phyloP scores from a whole-genome alignment of 352 stramenopile genomes.

The Globisporangium okanoganense region DNA sequence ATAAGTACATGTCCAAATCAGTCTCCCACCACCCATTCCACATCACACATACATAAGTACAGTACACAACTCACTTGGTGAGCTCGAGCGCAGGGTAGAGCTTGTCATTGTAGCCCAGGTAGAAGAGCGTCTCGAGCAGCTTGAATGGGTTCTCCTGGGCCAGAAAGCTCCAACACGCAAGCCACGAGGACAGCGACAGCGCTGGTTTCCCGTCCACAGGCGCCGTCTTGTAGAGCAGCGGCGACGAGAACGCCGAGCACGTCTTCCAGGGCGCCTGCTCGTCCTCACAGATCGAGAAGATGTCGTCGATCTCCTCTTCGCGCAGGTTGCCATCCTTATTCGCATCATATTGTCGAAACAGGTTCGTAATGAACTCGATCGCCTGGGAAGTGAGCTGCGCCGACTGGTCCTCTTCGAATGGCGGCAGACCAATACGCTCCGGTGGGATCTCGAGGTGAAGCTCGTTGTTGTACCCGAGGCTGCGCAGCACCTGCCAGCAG shows the following conservation, averaged over 20 bases:
- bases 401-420: constrained; percentile 68
- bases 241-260: constrained; percentile 49
- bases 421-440: constrained; percentile 49
- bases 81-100: constrained; percentile 58
- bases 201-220: constrained; percentile 48
- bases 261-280: constrained; percentile 63
- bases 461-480: constrained; percentile 80
- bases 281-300: constrained; percentile 85
- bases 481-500: constrained; percentile 83
- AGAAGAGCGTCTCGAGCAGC: constrained; percentile 76
- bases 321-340: constrained; percentile 78
- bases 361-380: constrained; percentile 62
- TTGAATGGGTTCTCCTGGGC: constrained; percentile 74
- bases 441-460: constrained; percentile 72
- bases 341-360: constrained; percentile 82
- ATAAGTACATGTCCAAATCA: not conserved
- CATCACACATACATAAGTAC: not conserved
- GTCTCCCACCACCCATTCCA: not conserved
- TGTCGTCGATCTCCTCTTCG: constrained; percentile 61
- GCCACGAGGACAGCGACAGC: constrained; percentile 55
- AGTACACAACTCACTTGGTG: constrained; percentile 38
- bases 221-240: constrained; percentile 51
- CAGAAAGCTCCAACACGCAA: constrained; percentile 69
- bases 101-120: constrained; percentile 81
- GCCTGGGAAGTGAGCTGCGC: constrained; percentile 68